Conservation (phyloP, 2,329 filamentous ascomycete species). For the Mollisiaceae sp. region DNA sequence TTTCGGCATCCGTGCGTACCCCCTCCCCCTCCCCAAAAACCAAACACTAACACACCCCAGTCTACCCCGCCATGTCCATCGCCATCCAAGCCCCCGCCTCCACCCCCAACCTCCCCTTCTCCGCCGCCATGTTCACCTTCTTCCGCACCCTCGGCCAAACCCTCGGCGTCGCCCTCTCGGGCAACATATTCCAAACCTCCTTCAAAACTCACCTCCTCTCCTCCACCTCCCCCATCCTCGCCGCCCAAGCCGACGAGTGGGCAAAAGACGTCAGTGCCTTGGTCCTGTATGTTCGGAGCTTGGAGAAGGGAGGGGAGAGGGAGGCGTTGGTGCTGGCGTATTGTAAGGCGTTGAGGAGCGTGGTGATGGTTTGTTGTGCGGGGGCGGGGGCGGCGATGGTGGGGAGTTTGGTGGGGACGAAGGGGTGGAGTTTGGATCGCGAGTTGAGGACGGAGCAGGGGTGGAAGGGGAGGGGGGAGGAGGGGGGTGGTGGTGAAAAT, state of each 20-base stretch:
- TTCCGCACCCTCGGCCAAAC: constrained; percentile 9
- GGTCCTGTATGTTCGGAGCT: background rate
- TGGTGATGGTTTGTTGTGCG: constrained; percentile 32
- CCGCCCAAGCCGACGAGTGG: background rate
- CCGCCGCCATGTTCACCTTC: constrained; percentile 3
- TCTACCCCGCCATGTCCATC: constrained; percentile 5
- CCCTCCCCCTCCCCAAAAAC: no score
- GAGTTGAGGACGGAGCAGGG: constrained; percentile 27
- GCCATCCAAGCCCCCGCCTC: constrained; percentile 6
- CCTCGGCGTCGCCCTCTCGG: background rate
- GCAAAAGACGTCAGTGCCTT: background rate
- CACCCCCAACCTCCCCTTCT: background rate
- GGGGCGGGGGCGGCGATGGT: constrained; percentile 25
- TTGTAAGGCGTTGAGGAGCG: constrained; percentile 18
- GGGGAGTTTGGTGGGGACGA: constrained; percentile 49
- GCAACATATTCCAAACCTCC: background rate
- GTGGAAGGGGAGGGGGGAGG: constrained; percentile 12
- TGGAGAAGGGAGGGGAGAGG: background rate
- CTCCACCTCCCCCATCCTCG: background rate
- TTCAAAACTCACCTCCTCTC: background rate
- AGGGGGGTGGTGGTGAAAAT: background rate
- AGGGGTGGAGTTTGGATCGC: constrained; percentile 40
- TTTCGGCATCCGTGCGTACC: constrained; percentile 8
- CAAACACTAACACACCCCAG: no score
- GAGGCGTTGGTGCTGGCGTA: background rate